Evolutionary conservation across 495 filamentous ascomycete genomes (phyloP).

Genomic region (Apodospora peruviana): DNA sequence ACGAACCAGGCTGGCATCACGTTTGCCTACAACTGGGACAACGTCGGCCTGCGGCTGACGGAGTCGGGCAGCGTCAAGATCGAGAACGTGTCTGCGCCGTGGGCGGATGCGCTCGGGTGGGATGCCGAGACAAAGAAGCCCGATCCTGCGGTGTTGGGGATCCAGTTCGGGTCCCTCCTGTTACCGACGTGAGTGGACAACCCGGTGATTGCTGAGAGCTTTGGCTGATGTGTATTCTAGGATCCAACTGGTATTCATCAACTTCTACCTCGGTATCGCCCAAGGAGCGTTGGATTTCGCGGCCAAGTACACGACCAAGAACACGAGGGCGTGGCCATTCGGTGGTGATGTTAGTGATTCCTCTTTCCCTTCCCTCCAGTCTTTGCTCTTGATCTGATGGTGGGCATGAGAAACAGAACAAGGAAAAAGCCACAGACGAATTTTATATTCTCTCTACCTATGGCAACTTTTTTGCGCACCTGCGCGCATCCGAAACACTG

Average conservation of each 20-base stretch:
- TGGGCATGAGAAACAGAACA: slow-evolving; percentile 25
- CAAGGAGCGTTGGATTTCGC: slow-evolving; percentile 46
- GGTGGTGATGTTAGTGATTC: slow-evolving; percentile 35
- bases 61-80: slow-evolving; percentile 56
- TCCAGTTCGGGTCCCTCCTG: slow-evolving; percentile 46
- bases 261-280: slow-evolving; percentile 59
- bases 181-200: slow-evolving; percentile 36
- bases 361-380: not conserved
- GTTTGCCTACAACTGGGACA: slow-evolving; percentile 58
- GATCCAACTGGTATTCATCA: slow-evolving; percentile 57
- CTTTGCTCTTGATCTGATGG: not conserved
- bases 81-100: slow-evolving; percentile 46
- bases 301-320: slow-evolving; percentile 42
- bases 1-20: slow-evolving; percentile 50
- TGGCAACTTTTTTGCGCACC: slow-evolving; percentile 54
- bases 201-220: not conserved
- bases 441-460: slow-evolving; percentile 58
- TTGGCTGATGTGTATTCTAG: not conserved
- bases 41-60: slow-evolving; percentile 54
- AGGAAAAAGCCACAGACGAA: slow-evolving; percentile 49
- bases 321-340: slow-evolving; percentile 55
- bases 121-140: slow-evolving; percentile 39
- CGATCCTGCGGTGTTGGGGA: slow-evolving; percentile 36
- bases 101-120: slow-evolving; percentile 57
- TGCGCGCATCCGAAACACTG: slow-evolving; percentile 51